Evolutionary conservation across 495 filamentous ascomycete species (phyloP).

Genomic region (Aspergillus sclerotioniger): DNA sequence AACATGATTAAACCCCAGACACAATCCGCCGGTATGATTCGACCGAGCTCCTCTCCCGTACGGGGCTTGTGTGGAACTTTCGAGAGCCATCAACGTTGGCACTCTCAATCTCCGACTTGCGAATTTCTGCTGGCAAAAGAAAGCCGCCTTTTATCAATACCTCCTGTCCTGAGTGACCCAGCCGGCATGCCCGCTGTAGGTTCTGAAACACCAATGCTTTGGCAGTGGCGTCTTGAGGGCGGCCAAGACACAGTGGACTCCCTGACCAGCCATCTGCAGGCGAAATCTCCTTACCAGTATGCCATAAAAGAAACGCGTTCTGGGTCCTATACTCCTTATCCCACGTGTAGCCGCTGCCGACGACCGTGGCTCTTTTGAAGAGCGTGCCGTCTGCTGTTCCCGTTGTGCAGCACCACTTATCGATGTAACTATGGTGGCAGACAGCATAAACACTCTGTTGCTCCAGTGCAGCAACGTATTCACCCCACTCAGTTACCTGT

Average conservation of each 20-base stretch:
- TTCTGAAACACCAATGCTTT: slow-evolving; percentile 19
- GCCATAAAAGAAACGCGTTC: slow-evolving; percentile 17
- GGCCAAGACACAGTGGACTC: slow-evolving; percentile 16
- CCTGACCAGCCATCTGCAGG: slow-evolving; percentile 19
- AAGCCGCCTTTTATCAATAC: slow-evolving; percentile 16
- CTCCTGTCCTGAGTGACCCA: background rate
- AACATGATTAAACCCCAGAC: too few species aligned
- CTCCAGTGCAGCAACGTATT: slow-evolving; percentile 18
- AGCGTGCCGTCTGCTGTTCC: slow-evolving; percentile 10
- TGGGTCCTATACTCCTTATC: slow-evolving; percentile 7
- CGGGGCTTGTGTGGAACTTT: too few species aligned
- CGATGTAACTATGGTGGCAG: slow-evolving; percentile 8
- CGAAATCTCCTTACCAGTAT: slow-evolving; percentile 3
- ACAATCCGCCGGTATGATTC: too few species aligned
- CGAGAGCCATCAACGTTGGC: too few species aligned
- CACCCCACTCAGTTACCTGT: slow-evolving; percentile 13
- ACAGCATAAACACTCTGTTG: slow-evolving; percentile 14
- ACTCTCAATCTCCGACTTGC: too few species aligned
- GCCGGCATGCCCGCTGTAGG: slow-evolving; percentile 9
- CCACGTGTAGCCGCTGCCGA: slow-evolving; percentile 18
- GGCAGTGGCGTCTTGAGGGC: slow-evolving; percentile 12
- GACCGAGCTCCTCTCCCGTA: too few species aligned
- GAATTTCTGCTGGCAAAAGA: slow-evolving; percentile 8
- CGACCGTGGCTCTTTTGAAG: slow-evolving; percentile 12
- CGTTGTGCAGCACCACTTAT: slow-evolving; percentile 10